Conservation (phyloP, 2,329 filamentous ascomycete genomes). For the Cladobotryum protrusum region DNA sequence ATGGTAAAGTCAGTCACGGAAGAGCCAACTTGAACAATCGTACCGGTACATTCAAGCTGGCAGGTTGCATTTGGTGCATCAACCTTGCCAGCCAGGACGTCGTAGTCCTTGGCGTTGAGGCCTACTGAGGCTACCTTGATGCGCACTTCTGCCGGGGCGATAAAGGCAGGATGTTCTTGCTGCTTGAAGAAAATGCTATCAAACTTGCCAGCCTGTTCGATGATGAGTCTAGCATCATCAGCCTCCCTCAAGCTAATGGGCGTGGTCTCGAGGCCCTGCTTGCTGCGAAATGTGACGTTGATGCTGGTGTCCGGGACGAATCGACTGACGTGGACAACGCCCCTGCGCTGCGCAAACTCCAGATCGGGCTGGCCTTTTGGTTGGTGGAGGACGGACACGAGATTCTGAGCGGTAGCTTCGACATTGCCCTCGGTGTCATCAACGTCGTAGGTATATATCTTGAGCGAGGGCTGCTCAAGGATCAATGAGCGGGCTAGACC, state of each 20-base stretch:
- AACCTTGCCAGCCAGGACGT: constrained; percentile 20
- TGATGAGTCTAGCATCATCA: constrained; percentile 9
- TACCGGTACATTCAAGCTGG: too few species aligned
- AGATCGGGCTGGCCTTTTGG: too few species aligned
- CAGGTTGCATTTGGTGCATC: constrained; percentile 8
- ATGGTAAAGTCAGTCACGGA: constrained; percentile 15
- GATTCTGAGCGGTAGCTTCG: too few species aligned
- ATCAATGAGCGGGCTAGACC: too few species aligned
- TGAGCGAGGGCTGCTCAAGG: too few species aligned
- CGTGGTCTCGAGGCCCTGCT: neutral
- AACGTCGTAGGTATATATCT: too few species aligned
- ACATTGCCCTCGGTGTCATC: too few species aligned
- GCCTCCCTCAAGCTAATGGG: neutral
- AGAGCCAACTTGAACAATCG: too few species aligned
- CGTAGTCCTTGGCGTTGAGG: constrained; percentile 21
- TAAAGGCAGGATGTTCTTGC: neutral
- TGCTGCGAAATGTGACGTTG: constrained; percentile 17
- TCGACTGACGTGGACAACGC: constrained; percentile 15
- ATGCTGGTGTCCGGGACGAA: constrained; percentile 16
- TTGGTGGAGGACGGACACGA: too few species aligned
- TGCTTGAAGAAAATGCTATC: constrained; percentile 20
- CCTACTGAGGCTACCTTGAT: constrained; percentile 12
- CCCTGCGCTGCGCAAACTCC: too few species aligned
- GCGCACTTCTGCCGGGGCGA: neutral
- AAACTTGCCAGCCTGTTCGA: constrained; percentile 7